Evolutionary conservation across 2,329 filamentous ascomycete genomes (phyloP).

Genomic region (Claviceps fusiformis): DNA sequence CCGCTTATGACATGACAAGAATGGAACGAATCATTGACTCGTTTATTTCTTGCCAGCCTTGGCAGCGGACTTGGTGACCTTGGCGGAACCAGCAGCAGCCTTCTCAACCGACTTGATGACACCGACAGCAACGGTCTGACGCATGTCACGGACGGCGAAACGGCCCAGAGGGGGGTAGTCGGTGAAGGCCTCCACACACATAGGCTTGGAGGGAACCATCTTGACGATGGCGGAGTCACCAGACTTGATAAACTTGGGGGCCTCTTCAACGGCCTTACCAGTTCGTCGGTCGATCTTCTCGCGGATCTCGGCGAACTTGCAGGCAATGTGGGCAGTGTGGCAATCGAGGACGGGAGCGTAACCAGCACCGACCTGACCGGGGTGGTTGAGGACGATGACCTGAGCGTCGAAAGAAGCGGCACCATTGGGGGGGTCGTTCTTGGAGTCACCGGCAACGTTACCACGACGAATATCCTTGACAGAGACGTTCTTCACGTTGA

Average conservation of each 20-base stretch:
- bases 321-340: conserved; percentile 99
- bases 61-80: conserved; percentile 60
- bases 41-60: conserved; percentile 65
- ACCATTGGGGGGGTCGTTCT: conserved; percentile 91
- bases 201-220: conserved; percentile 99
- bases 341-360: conserved; percentile 99
- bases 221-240: conserved; percentile 99
- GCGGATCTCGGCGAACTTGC: conserved; percentile 98
- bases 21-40: conserved; percentile 8
- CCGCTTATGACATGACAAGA: conserved; percentile 14
- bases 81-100: conserved; percentile 40
- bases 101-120: conserved; percentile 84
- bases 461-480: conserved; percentile 99
- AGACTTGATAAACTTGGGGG: conserved; percentile 99
- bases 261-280: conserved; percentile 85
- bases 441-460: conserved; percentile 99
- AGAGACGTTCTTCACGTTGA: conserved; percentile 99
- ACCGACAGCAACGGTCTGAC: conserved; percentile 80
- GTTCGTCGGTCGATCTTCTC: conserved; percentile 99
- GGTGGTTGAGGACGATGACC: conserved; percentile 99
- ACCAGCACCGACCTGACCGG: conserved; percentile 96
- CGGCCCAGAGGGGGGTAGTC: conserved; percentile 98
- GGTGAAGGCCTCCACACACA: conserved; percentile 99
- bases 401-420: conserved; percentile 96
- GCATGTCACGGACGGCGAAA: conserved; percentile 99